Evolutionary conservation across 1,139 yeast genomes (phyloP), one percentile per base, ranked within the genome.

Genomic region (Yamadazyma aaseri): DNA sequence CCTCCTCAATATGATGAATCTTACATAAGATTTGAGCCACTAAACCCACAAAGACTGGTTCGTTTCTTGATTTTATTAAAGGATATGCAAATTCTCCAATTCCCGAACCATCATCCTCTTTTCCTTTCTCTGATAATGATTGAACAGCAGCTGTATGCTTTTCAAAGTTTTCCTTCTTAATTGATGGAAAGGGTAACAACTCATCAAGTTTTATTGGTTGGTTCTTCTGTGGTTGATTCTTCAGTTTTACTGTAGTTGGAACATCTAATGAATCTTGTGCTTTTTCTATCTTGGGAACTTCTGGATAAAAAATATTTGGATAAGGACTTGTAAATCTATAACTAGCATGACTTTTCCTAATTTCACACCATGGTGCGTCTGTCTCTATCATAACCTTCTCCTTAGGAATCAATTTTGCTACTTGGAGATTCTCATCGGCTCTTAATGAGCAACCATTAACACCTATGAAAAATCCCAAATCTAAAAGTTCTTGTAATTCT

Each of bases 341-440:
- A 12, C 94, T 76, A 3, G 90, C 89, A 55, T 87, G 96, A 6
- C 94, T 73, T 44, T 79, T 85, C 38, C 95, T 71, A 27, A 92
- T 78, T 51, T 90, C 97, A 62, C 99, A 92, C 98, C 98, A 92
- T 1, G 99, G 98, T 1, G 97, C 90, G 60, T 92, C 97, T 0
- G 97, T 90, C 56, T 92, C 99, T 15, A 92, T 73, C 75, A 92
- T 62, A 25, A 92, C 58, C 47, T 69, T 71, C 8, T 80, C 76
- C 7, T 78, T 50, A 0, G 98, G 98, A 8, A 92, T 73, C 23
- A 59, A 51, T 27, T 66, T 63, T 1, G 83, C 87, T 10, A 82
- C 90, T 13, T 69, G 67, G 8, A 90, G 58, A 50, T 86, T 87
- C 41, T 84, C 90, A 38, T 76, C 76, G 0, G 86, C 77, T 51